Evolutionary conservation across 768 basidiomycete species (phyloP).

Genomic region (Lactifluus rugatus): DNA sequence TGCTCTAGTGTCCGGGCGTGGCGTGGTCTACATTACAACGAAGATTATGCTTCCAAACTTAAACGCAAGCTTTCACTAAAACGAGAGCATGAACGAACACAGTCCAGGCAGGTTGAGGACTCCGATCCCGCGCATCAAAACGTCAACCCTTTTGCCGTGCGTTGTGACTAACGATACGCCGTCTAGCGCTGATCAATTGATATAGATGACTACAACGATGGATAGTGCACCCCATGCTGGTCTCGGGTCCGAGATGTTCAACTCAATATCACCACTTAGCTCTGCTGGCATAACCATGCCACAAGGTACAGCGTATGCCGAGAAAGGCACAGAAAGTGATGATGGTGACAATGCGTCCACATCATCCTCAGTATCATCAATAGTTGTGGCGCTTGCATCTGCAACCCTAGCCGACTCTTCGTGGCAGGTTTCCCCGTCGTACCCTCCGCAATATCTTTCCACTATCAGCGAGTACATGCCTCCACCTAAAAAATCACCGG

Average conservation of each 20-base stretch:
- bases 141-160: conserved; percentile 63
- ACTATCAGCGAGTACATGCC: conserved; percentile 62
- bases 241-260: conserved; percentile 62
- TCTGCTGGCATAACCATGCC: not conserved
- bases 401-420: conserved; percentile 46
- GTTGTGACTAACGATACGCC: conserved; percentile 18
- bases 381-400: conserved; percentile 49
- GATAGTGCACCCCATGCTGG: conserved; percentile 35
- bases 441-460: conserved; percentile 63
- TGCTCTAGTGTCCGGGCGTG: conserved; percentile 67
- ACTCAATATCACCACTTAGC: conserved; percentile 19
- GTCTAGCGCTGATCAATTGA: not conserved
- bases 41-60: conserved; percentile 64
- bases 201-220: conserved; percentile 14
- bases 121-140: conserved; percentile 27
- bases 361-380: conserved; percentile 24
- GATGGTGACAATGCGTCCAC: conserved; percentile 34
- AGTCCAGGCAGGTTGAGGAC: conserved; percentile 27
- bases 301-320: not conserved
- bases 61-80: conserved; percentile 42
- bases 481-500: conserved; percentile 39
- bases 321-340: conserved; percentile 11
- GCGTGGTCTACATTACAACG: conserved; percentile 65
- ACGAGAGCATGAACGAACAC: conserved; percentile 29
- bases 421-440: conserved; percentile 60